Conservation (phyloP, 768 basidiomycete genomes). For the Pholiota molesta region DNA sequence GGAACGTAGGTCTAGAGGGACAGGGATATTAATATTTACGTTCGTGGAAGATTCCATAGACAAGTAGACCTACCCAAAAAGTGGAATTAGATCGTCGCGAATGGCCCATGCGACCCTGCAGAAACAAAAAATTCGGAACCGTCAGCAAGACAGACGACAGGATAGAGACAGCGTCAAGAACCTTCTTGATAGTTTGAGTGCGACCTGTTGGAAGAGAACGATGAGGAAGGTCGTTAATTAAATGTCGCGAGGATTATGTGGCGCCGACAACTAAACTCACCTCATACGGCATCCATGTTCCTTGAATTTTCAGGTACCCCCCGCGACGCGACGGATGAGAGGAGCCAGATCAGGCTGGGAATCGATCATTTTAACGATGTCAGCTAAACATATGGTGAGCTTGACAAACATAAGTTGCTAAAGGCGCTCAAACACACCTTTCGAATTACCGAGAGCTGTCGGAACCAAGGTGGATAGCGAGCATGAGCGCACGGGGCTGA, state of each 20-base stretch:
- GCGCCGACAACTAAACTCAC: constrained; percentile 37
- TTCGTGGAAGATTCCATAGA: neutral
- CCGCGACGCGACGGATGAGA: constrained; percentile 84
- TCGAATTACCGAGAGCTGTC: constrained; percentile 84
- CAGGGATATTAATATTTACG: no score
- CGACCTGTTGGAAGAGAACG: constrained; percentile 51
- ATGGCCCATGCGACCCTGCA: constrained; percentile 86
- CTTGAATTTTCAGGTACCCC: constrained; percentile 90
- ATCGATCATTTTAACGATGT: constrained; percentile 93
- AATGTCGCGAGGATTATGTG: neutral
- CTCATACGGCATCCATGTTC: constrained; percentile 94
- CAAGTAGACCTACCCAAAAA: constrained; percentile 69
- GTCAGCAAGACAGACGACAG: neutral
- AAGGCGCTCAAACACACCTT: constrained; percentile 51
- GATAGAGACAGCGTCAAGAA: constrained; percentile 35
- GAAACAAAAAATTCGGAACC: constrained; percentile 12
- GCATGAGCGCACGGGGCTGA: neutral
- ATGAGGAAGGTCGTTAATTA: neutral
- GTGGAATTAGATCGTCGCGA: constrained; percentile 81
- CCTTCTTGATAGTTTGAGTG: constrained; percentile 79
- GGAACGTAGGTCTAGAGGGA: constrained; percentile 72
- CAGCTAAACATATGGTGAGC: constrained; percentile 49
- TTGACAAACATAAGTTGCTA: neutral
- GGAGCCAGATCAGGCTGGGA: constrained; percentile 86
- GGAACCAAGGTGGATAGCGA: constrained; percentile 13